Evolutionary conservation across 805 yeast genomes (phyloP).

Genomic region (Candida rishiriensis): DNA sequence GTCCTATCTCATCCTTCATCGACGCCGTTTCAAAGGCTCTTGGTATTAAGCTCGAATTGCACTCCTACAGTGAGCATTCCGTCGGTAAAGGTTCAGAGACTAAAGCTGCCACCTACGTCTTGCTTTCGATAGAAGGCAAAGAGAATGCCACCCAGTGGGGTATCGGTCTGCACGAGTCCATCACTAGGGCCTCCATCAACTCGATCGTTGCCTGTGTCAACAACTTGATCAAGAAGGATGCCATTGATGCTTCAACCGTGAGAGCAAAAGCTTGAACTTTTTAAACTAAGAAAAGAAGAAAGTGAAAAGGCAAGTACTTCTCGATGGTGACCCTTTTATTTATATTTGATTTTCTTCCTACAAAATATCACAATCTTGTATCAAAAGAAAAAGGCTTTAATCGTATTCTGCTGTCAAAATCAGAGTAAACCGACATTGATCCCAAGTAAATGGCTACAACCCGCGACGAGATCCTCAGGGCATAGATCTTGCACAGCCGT

Average conservation of each 20-base stretch:
- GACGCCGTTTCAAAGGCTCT: constrained; percentile 56
- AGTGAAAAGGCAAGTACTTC: not conserved
- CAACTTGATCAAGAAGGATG: constrained; percentile 28
- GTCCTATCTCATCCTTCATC: constrained; percentile 71
- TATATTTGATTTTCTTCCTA: too few species aligned
- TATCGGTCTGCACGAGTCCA: constrained; percentile 88
- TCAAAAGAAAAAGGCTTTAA: too few species aligned
- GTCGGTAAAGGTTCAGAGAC: constrained; percentile 68
- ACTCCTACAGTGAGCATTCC: constrained; percentile 67
- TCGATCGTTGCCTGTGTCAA: constrained; percentile 66
- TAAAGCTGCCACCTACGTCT: constrained; percentile 70
- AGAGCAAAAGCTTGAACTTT: constrained; percentile 3
- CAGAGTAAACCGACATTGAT: too few species aligned
- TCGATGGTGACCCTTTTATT: not conserved
- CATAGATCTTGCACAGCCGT: too few species aligned
- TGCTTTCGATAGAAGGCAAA: constrained; percentile 21
- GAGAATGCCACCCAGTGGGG: constrained; percentile 58
- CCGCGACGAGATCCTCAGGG: too few species aligned
- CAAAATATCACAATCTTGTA: too few species aligned
- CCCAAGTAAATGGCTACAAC: too few species aligned
- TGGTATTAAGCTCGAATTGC: constrained; percentile 54
- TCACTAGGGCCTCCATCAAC: constrained; percentile 76
- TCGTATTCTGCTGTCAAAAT: too few species aligned
- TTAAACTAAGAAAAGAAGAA: not conserved
- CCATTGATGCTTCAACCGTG: constrained; percentile 9